Base-by-base conservation (phyloP, 352 stramenopile species). In the Elongisporangium undulatum region DNA sequence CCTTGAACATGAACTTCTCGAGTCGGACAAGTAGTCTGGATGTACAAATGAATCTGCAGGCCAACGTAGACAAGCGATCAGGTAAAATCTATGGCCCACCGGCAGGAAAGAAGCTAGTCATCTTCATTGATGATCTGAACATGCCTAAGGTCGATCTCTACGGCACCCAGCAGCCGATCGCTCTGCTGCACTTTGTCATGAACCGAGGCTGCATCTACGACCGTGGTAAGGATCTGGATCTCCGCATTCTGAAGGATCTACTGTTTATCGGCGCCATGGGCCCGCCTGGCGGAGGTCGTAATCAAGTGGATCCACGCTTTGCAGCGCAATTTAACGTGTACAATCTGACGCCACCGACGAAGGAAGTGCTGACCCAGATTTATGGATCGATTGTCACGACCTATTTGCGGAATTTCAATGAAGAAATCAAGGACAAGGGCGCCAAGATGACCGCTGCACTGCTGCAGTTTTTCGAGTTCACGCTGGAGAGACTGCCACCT, bases 61-160 rank as follows among this genome's bases (percentile, higher is more conserved):
- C 85, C 1, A 98, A 98, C 55, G 91, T 98, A 16, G 95, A 98
- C 75, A 98, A 98, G 75, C 79, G 95, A 13, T 96, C 93, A 0
- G 94, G 93, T 15, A 96, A 96, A 54, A 97, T 98, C 52, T 98
- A 98, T 64, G 95, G 95, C 6, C 95, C 95, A 21, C 87, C 93
- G 0, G 79, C 87, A 0, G 95, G 95, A 4, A 98, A 98, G 69
- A 97, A 97, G 52, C 77, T 98, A 10, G 71, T 97, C 50, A 77
- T 98, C 21, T 98, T 98, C 59, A 91, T 98, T 49, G 95, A 98
- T 62, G 95, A 98, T 69, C 74, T 98, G 60, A 98, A 98, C 68
- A 98, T 98, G 95, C 95, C 95, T 38, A 98, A 97, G 63, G 92
- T 98, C 3, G 95, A 98, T 67, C 64, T 93, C 12, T 98, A 98